Conservation (phyloP, 1,284 basidiomycete species). For the Paramarasmius palmivorus region DNA sequence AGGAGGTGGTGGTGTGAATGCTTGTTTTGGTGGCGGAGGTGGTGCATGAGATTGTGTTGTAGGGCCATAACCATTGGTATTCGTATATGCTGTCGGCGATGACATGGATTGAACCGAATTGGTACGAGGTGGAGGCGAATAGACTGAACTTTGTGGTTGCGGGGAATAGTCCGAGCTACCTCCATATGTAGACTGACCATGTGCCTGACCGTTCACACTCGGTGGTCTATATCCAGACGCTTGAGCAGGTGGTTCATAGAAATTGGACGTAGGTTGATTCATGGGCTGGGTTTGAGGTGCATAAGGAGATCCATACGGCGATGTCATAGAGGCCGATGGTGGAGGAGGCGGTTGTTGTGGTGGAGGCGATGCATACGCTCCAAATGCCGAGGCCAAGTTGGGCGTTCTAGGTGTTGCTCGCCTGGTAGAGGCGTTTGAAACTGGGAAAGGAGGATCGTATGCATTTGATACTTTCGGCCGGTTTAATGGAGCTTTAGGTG, state of each 20-base stretch:
- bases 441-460: conserved; percentile 77
- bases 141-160: background rate
- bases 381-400: conserved; percentile 27
- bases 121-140: background rate
- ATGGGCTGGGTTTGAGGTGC: conserved; percentile 6
- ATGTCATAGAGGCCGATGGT: conserved; percentile 7
- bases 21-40: background rate
- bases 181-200: background rate
- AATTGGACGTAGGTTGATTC: conserved; percentile 3
- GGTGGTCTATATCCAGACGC: background rate
- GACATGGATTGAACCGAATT: too few species aligned
- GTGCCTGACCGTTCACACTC: background rate
- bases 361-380: conserved; percentile 25
- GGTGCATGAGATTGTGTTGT: background rate
- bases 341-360: conserved; percentile 21
- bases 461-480: conserved; percentile 71
- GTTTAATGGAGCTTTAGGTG: conserved; percentile 40
- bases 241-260: conserved; percentile 11
- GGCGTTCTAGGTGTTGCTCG: conserved; percentile 31
- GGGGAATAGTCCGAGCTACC: background rate
- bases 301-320: conserved; percentile 13
- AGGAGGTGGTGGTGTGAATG: conserved; percentile 3
- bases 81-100: too few species aligned
- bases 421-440: conserved; percentile 43
- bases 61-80: too few species aligned